Evolutionary conservation across 2,329 filamentous ascomycete species (phyloP).

Genomic region (Aspergillus fischeri): DNA sequence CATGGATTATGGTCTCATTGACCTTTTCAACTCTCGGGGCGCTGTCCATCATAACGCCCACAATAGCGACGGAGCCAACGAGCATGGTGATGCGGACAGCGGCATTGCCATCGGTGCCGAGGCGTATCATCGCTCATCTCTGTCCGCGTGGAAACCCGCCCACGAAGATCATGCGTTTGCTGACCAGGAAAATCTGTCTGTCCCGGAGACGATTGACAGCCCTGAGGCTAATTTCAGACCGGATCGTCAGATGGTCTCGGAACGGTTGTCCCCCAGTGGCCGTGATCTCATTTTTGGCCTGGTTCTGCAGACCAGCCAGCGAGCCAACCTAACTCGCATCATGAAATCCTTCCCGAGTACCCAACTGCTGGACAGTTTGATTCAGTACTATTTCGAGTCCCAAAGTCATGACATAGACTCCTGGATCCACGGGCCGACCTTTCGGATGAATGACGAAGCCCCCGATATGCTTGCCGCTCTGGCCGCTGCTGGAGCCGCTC

Average conservation of each 20-base stretch:
- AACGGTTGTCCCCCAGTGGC: conserved; percentile 27
- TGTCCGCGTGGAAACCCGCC: conserved; percentile 26
- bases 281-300: conserved; percentile 63
- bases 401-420: conserved; percentile 37
- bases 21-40: conserved; percentile 22
- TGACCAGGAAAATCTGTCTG: conserved; percentile 25
- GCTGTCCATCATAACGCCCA: conserved; percentile 6
- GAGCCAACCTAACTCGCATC: conserved; percentile 52
- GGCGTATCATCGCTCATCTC: conserved; percentile 25
- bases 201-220: conserved; percentile 23
- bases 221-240: conserved; percentile 12
- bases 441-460: conserved; percentile 33
- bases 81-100: conserved; percentile 20
- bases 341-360: conserved; percentile 40
- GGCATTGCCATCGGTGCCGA: conserved; percentile 26
- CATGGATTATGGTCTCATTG: conserved; percentile 25
- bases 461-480: conserved; percentile 37
- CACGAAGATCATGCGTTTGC: conserved; percentile 22
- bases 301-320: conserved; percentile 55
- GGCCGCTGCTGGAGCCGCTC: conserved; percentile 35
- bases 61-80: conserved; percentile 7
- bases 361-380: conserved; percentile 36
- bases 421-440: conserved; percentile 37
- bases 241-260: conserved; percentile 19
- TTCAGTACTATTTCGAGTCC: conserved; percentile 36